Conservation (phyloP, 2,329 filamentous ascomycete species). For the Lachnellula subtilissima region DNA sequence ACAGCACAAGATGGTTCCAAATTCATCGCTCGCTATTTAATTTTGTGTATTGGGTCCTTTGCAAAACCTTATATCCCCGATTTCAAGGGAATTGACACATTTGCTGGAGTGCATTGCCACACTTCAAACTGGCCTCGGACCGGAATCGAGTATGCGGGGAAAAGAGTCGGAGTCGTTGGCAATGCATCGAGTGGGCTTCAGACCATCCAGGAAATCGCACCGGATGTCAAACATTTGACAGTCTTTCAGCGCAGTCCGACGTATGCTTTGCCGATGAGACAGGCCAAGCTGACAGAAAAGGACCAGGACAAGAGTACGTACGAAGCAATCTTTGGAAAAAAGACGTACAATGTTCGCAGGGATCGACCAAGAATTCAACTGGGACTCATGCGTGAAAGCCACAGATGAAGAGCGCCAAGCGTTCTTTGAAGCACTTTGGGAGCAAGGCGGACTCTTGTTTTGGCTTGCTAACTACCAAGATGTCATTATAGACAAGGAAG, state of each 20-base stretch:
- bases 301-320: no score
- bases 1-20: conserved; percentile 11
- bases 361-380: conserved; percentile 45
- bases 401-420: conserved; percentile 39
- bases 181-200: conserved; percentile 32
- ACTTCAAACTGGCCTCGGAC: conserved; percentile 25
- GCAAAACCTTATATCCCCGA: conserved; percentile 23
- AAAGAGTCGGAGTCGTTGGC: conserved; percentile 50
- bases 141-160: conserved; percentile 43
- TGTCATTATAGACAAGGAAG: conserved; percentile 32
- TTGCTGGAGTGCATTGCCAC: conserved; percentile 16
- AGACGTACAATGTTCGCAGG: conserved; percentile 38
- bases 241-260: conserved; percentile 59
- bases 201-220: conserved; percentile 25
- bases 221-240: conserved; percentile 34
- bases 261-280: conserved; percentile 52
- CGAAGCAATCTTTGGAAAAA: conserved; percentile 37
- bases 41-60: conserved; percentile 25
- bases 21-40: conserved; percentile 15
- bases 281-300: neutral
- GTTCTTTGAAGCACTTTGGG: conserved; percentile 41
- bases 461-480: conserved; percentile 45
- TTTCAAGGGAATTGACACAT: conserved; percentile 24
- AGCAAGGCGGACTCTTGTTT: conserved; percentile 42
- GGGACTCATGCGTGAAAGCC: conserved; percentile 41